Evolutionary conservation across 345 rosid species (phyloP), one percentile per base, ranked within the genome.

Genomic region (Populus pruinosa): DNA sequence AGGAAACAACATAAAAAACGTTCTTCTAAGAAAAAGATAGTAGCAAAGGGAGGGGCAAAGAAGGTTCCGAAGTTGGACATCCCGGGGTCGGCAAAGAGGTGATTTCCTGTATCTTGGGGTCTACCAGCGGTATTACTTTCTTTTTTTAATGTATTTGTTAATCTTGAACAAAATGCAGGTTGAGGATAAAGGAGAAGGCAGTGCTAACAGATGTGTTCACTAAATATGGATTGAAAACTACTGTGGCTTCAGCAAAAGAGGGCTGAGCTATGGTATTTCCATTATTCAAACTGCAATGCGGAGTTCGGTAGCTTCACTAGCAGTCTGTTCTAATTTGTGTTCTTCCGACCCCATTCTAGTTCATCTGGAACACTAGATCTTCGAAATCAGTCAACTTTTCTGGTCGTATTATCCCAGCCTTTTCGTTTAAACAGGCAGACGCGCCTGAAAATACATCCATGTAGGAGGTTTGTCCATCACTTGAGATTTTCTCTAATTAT

Each of bases 101-200:
- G 73, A 78, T 63, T 75, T 70, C 39, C 55, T 31, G 38, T 74
- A 55, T 75, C 71, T 47, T 39, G 38, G 59, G 29, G 9, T 55
- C 36, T 21, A 21, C n/a, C 35, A 38, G 33, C 31, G 56, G 21
- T 63, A 47, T 1, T 14, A 50, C 59, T 75, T 53, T 55, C 29
- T 77, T 49, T 62, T 59, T 67, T 27, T 63, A 11, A 53, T 16
- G 0, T 41, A 33, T 41, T 8, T 75, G 41, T 59, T 35, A 13
- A 8, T 31, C 44, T 29, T 74, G 71, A 50, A 17, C 2, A 11
- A 69, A 47, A 64, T 78, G 83, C 92, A 95, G 96, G 84, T 83
- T 95, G 83, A 91, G 85, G 86, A 70, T 91, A 77, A 89, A 86
- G 87, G 99, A 95, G 88, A 92, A 91, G 86, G 86, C 93, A 41